phyloP scores from a whole-genome alignment of 2,329 filamentous ascomycete species.

The Botrytis byssoidea region DNA sequence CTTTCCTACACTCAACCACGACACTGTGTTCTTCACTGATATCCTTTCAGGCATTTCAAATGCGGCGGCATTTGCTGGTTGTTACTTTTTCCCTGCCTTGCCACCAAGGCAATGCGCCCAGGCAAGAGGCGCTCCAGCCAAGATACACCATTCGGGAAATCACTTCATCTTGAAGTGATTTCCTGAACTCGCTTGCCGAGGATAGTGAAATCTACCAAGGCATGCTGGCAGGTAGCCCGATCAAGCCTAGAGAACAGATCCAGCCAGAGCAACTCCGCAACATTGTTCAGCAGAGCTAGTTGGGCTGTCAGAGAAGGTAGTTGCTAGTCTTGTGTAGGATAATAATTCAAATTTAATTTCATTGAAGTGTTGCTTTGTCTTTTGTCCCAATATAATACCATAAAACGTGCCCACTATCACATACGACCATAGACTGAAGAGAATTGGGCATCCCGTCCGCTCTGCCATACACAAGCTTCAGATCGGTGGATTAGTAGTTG shows the following conservation, averaged over 20 bases:
- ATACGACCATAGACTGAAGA: neutral
- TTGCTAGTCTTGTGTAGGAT: neutral
- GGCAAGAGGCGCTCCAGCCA: neutral
- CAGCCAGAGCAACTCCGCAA: neutral
- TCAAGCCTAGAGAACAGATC: neutral
- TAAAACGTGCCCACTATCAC: fast-evolving
- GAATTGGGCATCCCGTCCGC: neutral
- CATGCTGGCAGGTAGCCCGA: neutral
- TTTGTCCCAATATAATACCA: fast-evolving
- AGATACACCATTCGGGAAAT: constrained; percentile 2
- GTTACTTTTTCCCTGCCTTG: neutral
- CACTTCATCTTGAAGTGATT: constrained; percentile 13
- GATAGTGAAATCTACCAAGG: neutral
- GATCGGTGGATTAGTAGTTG: constrained; percentile 1
- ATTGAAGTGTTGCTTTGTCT: neutral
- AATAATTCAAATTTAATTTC: neutral
- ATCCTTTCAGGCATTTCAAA: neutral
- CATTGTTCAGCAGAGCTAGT: neutral
- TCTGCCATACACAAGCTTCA: neutral
- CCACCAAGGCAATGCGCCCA: constrained; percentile 11
- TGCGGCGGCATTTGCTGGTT: neutral
- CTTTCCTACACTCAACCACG: neutral
- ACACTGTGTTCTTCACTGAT: neutral
- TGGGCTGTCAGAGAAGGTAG: neutral
- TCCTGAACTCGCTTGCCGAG: neutral